Conservation (phyloP, 2,329 filamentous ascomycete genomes). For the Mycosphaerelloides madeirae region DNA sequence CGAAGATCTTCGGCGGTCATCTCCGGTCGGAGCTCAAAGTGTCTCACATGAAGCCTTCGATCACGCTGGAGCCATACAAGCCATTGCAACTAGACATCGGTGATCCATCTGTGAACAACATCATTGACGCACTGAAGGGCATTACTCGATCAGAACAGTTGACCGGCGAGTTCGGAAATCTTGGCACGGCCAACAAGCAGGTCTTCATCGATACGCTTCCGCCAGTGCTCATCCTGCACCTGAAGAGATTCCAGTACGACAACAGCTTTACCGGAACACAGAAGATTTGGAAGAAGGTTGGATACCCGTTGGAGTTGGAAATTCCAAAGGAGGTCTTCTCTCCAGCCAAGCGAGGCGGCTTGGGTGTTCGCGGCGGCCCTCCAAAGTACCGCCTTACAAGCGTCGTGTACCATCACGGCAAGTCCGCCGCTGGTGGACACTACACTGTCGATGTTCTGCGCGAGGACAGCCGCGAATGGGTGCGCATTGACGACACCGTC, state of each 20-base stretch:
- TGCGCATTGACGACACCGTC: conserved; percentile 88
- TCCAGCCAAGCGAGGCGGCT: conserved; percentile 63
- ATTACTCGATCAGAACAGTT: conserved; percentile 80
- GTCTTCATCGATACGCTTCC: conserved; percentile 89
- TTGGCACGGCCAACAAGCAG: conserved; percentile 77
- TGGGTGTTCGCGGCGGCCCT: conserved; percentile 61
- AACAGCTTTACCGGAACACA: conserved; percentile 72
- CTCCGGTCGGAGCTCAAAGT: conserved; percentile 85
- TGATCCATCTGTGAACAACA: conserved; percentile 78
- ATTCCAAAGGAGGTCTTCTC: conserved; percentile 88
- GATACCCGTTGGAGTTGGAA: conserved; percentile 90
- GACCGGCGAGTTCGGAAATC: conserved; percentile 78
- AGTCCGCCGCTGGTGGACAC: conserved; percentile 91
- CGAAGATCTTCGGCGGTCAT: conserved; percentile 89
- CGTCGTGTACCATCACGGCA: conserved; percentile 96
- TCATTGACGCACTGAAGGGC: conserved; percentile 81
- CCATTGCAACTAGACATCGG: conserved; percentile 93
- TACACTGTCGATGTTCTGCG: conserved; percentile 96
- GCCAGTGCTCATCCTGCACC: conserved; percentile 84
- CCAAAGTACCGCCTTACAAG: conserved; percentile 82
- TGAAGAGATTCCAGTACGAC: conserved; percentile 97
- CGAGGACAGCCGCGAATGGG: conserved; percentile 93
- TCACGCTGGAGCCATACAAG: conserved; percentile 90
- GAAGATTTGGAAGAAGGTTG: conserved; percentile 98
- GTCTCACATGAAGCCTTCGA: conserved; percentile 80